Base-by-base conservation (phyloP, 306 rosid genomes). In the Cucurbita ficifolia region DNA sequence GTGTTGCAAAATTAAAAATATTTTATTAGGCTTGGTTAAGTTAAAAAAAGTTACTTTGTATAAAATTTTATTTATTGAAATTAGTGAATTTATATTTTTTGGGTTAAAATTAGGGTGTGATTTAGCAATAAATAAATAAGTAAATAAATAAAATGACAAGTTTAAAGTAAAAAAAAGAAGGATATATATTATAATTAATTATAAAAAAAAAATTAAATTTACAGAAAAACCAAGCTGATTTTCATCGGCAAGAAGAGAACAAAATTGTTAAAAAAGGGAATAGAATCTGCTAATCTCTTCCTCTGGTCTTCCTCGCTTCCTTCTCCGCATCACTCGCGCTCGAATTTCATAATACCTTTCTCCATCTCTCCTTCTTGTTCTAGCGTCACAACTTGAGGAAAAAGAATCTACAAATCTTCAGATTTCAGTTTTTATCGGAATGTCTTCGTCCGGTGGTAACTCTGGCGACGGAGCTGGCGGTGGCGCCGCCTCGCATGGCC, bases 361-460 rank as follows among this genome's bases (percentile, higher is more conserved):
- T 57, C 56, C 56, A 22, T 48, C 73, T 24, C 57, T 69, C 57
- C 64, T 75, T 50, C 67, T 73, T 70, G 63, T 33, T 9, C 42
- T 21, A 53, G 16, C 76, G 53, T 68, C 29, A 40, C 13, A 45
- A 7, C 55, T 46, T 14, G 56, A 43, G 56, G 2, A 50, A 70
- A 48, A 13, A 18, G 5, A 50, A 49, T 36, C 56, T 69, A 13
- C 55, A 46, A 29, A 57, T 67, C 74, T 54, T 36, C 62, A 53
- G 72, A 61, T 17, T 33, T 22, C 29, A 53, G 18, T 19, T 21
- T 33, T 43, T 0, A 69, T 56, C 79, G 83, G 72, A 81, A 89
- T 92, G 97, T 89, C 97, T 81, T 80, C 84, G 13, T 80, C 85
- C 79, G 89, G 82, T 56, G 91, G 81, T 54, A 76, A 70, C 69